These are phyloP conservation scores for Coffea canephora DNA, from an alignment of 257 asterid species.

Conservation along the genomic window DNA sequence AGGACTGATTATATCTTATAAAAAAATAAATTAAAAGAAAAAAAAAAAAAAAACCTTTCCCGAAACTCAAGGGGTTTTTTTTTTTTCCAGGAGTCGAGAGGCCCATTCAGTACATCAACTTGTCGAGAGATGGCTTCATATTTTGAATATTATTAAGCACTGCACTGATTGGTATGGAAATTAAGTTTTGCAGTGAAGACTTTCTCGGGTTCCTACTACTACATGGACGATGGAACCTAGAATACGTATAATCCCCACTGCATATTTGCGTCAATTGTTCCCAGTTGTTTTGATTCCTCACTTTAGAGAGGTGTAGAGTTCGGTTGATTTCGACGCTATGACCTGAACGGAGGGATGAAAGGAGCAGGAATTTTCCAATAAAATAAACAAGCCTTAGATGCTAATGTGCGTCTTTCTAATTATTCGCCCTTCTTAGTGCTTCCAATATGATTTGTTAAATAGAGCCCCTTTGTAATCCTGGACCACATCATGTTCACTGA, in stretches of 20 bases:
- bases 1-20: background rate
- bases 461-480: background rate
- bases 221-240: background rate
- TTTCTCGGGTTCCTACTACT: no score
- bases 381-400: background rate
- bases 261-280: no score
- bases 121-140: background rate
- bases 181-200: background rate
- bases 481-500: conserved; percentile 19
- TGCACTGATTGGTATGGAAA: background rate
- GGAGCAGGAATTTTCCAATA: background rate
- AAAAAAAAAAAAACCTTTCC: background rate
- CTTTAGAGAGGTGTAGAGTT: background rate
- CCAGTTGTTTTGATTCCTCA: background rate
- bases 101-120: conserved; percentile 6
- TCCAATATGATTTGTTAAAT: background rate
- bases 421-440: conserved; percentile 5
- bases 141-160: background rate
- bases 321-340: background rate
- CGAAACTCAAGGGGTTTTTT: conserved; percentile 1
- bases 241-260: background rate
- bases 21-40: background rate
- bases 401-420: conserved; percentile 11
- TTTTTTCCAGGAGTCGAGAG: background rate
- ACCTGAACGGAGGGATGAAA: background rate